Base-by-base conservation (phyloP, 2,329 filamentous ascomycete genomes). In the Xylariaceae sp. region DNA sequence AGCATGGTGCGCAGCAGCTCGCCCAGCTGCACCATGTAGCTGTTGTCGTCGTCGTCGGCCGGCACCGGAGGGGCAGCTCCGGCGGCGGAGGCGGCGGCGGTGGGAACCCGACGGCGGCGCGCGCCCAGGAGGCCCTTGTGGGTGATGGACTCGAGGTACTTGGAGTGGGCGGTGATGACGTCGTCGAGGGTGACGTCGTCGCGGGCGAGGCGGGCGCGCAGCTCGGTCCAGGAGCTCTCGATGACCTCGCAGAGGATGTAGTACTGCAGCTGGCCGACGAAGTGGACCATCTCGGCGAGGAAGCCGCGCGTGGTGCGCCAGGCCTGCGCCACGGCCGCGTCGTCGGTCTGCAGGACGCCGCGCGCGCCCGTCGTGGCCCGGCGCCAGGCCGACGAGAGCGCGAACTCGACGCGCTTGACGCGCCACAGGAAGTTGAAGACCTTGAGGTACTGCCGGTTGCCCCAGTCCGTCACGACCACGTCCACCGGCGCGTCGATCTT, bases 371-470 rank as follows among this genome's bases (percentile, higher is more conserved):
- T 98, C 79, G 95, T 96, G 60, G 84, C 94, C 45, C 89, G 83
- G 37, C 92, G 80, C 89, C 92, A 98, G 25, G 87, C 92, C 10
- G 83, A 87, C 5, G 83, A 76, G 2, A 98, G 74, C 0, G 86
- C 89, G 52, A 96, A 98, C 53, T 98, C 92, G 32, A 98, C 92
- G 18, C 92, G 82, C 63, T 98, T 98, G 53, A 98, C 87, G 42
- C 92, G 82, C 90, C 92, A 98, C 3, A 98, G 72, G 54, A 98
- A 95, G 61, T 98, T 98, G 73, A 98, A 98, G 8, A 98, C 87
- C 56, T 96, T 96, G 49, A 98, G 80, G 56, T 98, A 98, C 56
- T 98, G 90, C 15, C 90, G 84, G 45, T 85, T 90, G 29, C 88
- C 89, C 77, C 89, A 95, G 26, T 93, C 87, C 0, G 90, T 96